Conservation (phyloP, 176 grass and related monocot genomes). For the Avena insularis region DNA sequence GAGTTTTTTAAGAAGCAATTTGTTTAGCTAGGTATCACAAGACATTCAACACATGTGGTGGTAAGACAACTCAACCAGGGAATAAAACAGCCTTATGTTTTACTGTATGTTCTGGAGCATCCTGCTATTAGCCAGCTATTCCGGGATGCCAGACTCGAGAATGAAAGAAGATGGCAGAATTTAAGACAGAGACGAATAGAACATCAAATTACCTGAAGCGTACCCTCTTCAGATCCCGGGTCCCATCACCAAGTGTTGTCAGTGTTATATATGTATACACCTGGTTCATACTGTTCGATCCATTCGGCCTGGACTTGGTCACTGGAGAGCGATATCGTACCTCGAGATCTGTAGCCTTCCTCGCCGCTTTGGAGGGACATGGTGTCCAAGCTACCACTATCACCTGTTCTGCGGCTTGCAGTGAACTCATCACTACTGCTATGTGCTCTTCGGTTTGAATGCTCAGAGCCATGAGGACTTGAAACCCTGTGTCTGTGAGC, state of each 20-base stretch:
- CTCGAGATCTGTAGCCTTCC: conserved; percentile 63
- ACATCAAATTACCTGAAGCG: conserved; percentile 79
- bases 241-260: conserved; percentile 75
- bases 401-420: conserved; percentile 43
- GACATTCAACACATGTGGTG: not conserved
- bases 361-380: conserved; percentile 66
- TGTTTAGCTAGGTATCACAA: not conserved
- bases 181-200: not conserved
- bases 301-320: conserved; percentile 80
- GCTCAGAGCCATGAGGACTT: conserved; percentile 40
- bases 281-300: conserved; percentile 94
- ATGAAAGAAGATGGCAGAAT: not conserved
- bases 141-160: not conserved
- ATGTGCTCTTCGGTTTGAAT: conserved; percentile 41
- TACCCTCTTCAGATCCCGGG: conserved; percentile 84
- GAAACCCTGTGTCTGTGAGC: conserved; percentile 54
- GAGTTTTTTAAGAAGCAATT: not conserved
- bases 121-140: not conserved
- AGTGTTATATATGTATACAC: conserved; percentile 83
- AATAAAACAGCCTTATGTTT: not conserved
- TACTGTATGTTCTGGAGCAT: not conserved
- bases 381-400: conserved; percentile 56
- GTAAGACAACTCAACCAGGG: not conserved
- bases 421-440: conserved; percentile 52
- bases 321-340: conserved; percentile 46